Conservation (phyloP, 495 filamentous ascomycete genomes). For the Hypoxylon subgilvum region DNA sequence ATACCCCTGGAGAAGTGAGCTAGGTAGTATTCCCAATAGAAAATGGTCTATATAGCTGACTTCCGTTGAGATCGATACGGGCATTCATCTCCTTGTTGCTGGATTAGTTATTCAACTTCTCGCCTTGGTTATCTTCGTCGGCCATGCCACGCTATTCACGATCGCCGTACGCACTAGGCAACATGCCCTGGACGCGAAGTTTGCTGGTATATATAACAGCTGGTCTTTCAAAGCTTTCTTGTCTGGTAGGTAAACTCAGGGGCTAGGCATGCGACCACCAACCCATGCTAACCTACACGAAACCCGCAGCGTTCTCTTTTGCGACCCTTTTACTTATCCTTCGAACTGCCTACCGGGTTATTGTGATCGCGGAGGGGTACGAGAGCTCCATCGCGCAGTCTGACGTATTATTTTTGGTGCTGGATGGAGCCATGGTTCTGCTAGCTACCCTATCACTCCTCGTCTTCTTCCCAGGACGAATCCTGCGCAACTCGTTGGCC, state of each 20-base stretch:
- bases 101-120: constrained; percentile 49
- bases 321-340: constrained; percentile 41
- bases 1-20: constrained; percentile 27
- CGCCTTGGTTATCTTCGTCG: constrained; percentile 42
- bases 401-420: constrained; percentile 39
- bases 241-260: constrained; percentile 37
- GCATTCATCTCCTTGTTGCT: constrained; percentile 40
- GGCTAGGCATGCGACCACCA: neutral
- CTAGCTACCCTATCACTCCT: constrained; percentile 42
- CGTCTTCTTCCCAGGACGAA: constrained; percentile 33
- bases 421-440: constrained; percentile 49
- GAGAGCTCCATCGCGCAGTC: constrained; percentile 31
- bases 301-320: constrained; percentile 37
- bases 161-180: constrained; percentile 40
- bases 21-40: neutral
- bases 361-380: constrained; percentile 31
- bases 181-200: constrained; percentile 41
- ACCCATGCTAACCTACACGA: constrained; percentile 6
- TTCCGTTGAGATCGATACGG: constrained; percentile 40
- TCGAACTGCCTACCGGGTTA: constrained; percentile 44
- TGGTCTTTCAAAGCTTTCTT: constrained; percentile 44
- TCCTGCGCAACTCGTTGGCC: constrained; percentile 10
- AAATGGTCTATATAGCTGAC: constrained; percentile 17
- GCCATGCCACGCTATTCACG: constrained; percentile 41
- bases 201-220: constrained; percentile 43